A percentile compares a stretch with the other conserved stretches of the same genome.
phyloP scores from a whole-genome alignment of 139 green algal genomes.

The Parachlorella kessleri region DNA sequence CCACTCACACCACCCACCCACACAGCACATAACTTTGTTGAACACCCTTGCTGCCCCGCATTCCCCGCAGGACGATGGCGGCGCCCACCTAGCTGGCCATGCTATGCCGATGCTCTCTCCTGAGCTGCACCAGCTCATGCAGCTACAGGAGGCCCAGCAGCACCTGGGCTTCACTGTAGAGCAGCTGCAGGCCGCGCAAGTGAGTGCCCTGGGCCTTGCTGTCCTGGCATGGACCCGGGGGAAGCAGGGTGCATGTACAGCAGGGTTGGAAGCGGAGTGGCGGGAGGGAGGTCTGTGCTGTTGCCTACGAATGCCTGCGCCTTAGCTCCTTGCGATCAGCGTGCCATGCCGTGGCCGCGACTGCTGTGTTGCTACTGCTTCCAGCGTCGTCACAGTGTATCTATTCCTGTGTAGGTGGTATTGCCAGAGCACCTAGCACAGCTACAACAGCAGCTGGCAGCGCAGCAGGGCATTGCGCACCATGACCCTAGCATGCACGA shows the following conservation, averaged over 20 bases:
- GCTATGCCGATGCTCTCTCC: no score
- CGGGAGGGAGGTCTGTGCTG: background rate
- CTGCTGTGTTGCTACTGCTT: background rate
- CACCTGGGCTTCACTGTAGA: background rate
- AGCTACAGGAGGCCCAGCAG: background rate
- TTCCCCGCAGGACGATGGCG: background rate
- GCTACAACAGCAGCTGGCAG: background rate
- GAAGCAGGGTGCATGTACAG: background rate
- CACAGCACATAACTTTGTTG: no score
- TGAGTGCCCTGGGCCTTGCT: background rate
- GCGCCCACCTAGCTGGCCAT: background rate
- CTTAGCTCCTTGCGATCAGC: background rate
- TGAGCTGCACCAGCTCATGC: background rate
- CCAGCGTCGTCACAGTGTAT: background rate
- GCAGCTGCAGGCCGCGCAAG: background rate
- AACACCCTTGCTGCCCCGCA: no score
- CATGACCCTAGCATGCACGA: no score
- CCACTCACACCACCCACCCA: no score
- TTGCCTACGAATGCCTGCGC: no score
- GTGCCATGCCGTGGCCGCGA: background rate
- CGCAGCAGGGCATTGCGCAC: background rate
- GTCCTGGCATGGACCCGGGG: background rate
- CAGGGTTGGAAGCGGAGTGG: background rate
- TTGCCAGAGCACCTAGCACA: background rate
- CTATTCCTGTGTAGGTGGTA: no score